Conservation (phyloP, 2,329 filamentous ascomycete genomes). For the Xylogone sp. region DNA sequence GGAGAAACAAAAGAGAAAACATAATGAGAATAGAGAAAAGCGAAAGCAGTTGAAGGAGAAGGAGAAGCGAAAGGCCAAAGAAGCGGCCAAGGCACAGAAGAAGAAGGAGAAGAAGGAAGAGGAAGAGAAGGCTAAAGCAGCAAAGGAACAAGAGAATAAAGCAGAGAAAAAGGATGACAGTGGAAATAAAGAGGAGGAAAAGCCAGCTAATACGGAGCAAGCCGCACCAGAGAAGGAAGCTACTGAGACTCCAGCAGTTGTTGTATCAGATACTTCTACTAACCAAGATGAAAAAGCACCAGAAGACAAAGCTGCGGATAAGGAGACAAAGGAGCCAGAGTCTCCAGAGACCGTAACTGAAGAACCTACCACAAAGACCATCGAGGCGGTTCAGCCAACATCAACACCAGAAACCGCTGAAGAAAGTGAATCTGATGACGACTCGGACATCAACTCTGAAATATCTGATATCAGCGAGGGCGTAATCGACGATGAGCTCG, state of each 20-base stretch:
- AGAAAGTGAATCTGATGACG: constrained; percentile 7
- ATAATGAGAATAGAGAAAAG: constrained; percentile 20
- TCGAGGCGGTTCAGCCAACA: background rate
- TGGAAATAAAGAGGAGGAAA: constrained; percentile 7
- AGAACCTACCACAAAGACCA: background rate
- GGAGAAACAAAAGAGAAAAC: constrained; percentile 34
- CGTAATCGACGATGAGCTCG: constrained; percentile 14
- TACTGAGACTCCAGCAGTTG: background rate
- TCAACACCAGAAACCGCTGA: constrained; percentile 1
- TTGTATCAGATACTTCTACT: background rate
- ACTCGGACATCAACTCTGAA: constrained; percentile 17
- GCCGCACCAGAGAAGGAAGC: constrained; percentile 3
- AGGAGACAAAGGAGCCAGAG: constrained; percentile 6
- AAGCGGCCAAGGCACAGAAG: constrained; percentile 22
- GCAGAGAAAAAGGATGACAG: constrained; percentile 20
- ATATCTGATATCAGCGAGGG: constrained; percentile 15
- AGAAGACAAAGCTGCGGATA: constrained; percentile 13
- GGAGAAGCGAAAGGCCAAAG: constrained; percentile 7
- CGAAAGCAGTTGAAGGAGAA: constrained; percentile 12
- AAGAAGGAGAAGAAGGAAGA: constrained; percentile 11
- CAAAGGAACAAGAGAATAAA: constrained; percentile 2
- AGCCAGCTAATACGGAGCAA: background rate
- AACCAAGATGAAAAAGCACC: background rate
- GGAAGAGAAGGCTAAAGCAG: constrained; percentile 8
- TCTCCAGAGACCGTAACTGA: constrained; percentile 1